These are phyloP conservation scores for Colletotrichum sp. DNA, from an alignment of 2,329 filamentous ascomycete species.

Conservation along the genomic window DNA sequence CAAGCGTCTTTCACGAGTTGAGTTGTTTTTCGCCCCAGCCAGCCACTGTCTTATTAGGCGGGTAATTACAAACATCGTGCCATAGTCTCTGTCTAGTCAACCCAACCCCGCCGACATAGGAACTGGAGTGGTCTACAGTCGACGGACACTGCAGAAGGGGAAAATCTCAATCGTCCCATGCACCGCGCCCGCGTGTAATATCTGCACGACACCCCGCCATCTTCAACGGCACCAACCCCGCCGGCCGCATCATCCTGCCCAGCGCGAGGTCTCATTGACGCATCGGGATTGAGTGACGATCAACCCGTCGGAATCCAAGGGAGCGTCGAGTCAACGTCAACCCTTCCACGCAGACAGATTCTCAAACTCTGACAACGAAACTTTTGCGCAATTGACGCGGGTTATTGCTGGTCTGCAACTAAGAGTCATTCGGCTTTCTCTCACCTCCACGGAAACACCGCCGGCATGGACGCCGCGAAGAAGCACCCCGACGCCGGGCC, in stretches of 20 bases:
- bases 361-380: background rate
- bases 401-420: background rate
- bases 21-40: background rate
- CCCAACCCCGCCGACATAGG: conserved; percentile 10
- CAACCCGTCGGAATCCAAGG: background rate
- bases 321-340: background rate
- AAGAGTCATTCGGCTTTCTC: background rate
- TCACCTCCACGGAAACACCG: background rate
- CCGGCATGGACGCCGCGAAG: background rate
- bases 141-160: background rate
- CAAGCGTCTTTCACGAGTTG: background rate
- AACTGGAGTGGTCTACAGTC: background rate
- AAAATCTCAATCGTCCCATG: background rate
- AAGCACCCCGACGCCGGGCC: background rate
- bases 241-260: background rate
- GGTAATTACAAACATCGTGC: conserved; percentile 2
- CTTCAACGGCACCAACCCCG: background rate
- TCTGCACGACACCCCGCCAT: background rate
- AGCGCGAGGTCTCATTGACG: background rate
- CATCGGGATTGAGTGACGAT: background rate
- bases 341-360: background rate
- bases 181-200: background rate
- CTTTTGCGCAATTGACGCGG: background rate
- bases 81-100: background rate
- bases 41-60: background rate